phyloP scores from a whole-genome alignment of 345 rosid species.

The Dimocarpus longan region DNA sequence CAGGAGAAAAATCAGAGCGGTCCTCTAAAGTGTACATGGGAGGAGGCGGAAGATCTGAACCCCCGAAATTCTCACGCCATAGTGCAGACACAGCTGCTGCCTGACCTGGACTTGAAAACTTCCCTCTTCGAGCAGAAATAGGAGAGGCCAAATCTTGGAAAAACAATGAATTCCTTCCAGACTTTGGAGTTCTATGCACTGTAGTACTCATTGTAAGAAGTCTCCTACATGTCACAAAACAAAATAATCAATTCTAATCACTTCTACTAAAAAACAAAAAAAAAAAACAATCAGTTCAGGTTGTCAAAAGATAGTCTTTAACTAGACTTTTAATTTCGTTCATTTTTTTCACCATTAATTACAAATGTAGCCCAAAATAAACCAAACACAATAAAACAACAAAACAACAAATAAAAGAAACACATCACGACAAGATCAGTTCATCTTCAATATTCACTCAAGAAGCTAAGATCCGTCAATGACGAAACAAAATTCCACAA shows the following conservation, averaged over 20 bases:
- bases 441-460: not conserved
- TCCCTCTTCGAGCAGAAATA: slow-evolving; percentile 71
- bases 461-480: not conserved
- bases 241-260: not conserved
- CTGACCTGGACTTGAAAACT: slow-evolving; percentile 79
- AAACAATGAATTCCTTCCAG: slow-evolving; percentile 80
- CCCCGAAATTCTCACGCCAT: slow-evolving; percentile 90
- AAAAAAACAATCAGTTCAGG: not conserved
- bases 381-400: not conserved
- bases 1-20: slow-evolving; percentile 87
- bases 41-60: slow-evolving; percentile 95
- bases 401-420: not conserved
- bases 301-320: not conserved
- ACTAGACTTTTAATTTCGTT: not conserved
- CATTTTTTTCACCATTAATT: not conserved
- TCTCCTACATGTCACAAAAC: slow-evolving; percentile 6
- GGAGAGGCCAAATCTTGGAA: slow-evolving; percentile 93
- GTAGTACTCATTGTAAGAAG: slow-evolving; percentile 52
- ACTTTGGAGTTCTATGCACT: slow-evolving; percentile 70
- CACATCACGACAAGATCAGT: not conserved
- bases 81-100: slow-evolving; percentile 95
- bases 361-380: not conserved
- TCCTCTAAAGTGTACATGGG: slow-evolving; percentile 89
- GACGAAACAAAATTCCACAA: no score
- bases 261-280: not conserved